Percentiles rank a stretch among this genome's conserved stretches.
Conservation (phyloP, 2,329 filamentous ascomycete genomes). For the Rhynchosporium agropyri region DNA sequence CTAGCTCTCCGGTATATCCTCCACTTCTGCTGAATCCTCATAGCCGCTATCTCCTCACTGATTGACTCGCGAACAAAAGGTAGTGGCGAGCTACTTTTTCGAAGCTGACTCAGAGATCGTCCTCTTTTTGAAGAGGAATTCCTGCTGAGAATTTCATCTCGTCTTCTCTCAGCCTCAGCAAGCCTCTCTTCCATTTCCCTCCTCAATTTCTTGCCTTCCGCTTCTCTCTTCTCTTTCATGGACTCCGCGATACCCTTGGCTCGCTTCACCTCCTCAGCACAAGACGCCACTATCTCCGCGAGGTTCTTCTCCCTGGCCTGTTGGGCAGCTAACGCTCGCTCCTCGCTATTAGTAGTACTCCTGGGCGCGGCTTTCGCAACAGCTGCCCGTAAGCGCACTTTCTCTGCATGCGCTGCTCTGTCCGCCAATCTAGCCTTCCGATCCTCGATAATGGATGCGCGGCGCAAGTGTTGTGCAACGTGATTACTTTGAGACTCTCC, state of each 20-base stretch:
- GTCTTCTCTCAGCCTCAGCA: conserved; percentile 73
- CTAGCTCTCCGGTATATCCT: conserved; percentile 59
- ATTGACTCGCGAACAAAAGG: conserved; percentile 53
- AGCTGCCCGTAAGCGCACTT: conserved; percentile 76
- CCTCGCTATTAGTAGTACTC: conserved; percentile 69
- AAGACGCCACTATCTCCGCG: conserved; percentile 78
- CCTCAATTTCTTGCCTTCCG: conserved; percentile 69
- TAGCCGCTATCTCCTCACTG: conserved; percentile 63
- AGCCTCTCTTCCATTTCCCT: conserved; percentile 79
- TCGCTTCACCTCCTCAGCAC: conserved; percentile 80
- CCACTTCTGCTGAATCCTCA: conserved; percentile 72
- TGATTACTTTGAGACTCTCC: conserved; percentile 71
- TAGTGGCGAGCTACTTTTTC: conserved; percentile 54
- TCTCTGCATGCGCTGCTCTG: conserved; percentile 79
- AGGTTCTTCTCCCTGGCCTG: conserved; percentile 79
- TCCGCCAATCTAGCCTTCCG: conserved; percentile 79
- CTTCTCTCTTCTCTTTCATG: conserved; percentile 79
- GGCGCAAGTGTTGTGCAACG: conserved; percentile 76
- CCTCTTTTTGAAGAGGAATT: conserved; percentile 54
- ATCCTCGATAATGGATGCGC: conserved; percentile 78
- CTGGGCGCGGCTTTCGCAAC: conserved; percentile 70
- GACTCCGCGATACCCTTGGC: conserved; percentile 82
- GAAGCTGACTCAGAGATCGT: conserved; percentile 56
- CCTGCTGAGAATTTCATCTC: conserved; percentile 64
- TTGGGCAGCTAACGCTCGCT: conserved; percentile 75